phyloP scores from a whole-genome alignment of 306 rosid genomes.

The Coriaria nepalensis region DNA sequence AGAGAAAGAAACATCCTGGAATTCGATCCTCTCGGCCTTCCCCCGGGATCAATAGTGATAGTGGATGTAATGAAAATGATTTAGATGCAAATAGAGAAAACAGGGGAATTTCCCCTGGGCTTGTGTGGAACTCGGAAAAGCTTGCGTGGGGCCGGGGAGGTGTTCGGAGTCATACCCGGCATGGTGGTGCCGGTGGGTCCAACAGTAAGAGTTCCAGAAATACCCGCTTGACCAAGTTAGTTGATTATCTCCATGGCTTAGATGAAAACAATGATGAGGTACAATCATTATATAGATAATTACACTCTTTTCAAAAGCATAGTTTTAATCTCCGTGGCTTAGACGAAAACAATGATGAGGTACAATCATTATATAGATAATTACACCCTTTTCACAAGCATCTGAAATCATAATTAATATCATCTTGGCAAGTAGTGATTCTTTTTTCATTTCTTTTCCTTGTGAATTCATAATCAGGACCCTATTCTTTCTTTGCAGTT shows the following conservation, averaged over 20 bases:
- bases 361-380: constrained; percentile 11
- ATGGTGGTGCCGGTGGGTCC: constrained; percentile 62
- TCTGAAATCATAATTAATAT: no score
- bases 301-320: no score
- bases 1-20: constrained; percentile 49
- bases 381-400: no score
- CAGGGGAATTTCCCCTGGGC: constrained; percentile 53
- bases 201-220: constrained; percentile 50
- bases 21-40: constrained; percentile 64
- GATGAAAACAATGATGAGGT: constrained; percentile 64
- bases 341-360: constrained; percentile 60
- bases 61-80: constrained; percentile 55
- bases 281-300: constrained; percentile 2
- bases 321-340: constrained; percentile 55
- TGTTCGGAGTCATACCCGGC: constrained; percentile 65
- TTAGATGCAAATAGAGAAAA: constrained; percentile 47
- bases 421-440: no score
- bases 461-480: constrained; percentile 11
- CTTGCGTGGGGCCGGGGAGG: constrained; percentile 97
- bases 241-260: constrained; percentile 55
- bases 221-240: constrained; percentile 61
- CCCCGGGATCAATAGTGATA: constrained; percentile 48
- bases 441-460: constrained; percentile 7
- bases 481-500: constrained; percentile 36
- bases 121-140: constrained; percentile 48